Evolutionary conservation across 2,329 filamentous ascomycete species (phyloP), one percentile per base, ranked within the genome.

Genomic region (Botryotinia globosa): DNA sequence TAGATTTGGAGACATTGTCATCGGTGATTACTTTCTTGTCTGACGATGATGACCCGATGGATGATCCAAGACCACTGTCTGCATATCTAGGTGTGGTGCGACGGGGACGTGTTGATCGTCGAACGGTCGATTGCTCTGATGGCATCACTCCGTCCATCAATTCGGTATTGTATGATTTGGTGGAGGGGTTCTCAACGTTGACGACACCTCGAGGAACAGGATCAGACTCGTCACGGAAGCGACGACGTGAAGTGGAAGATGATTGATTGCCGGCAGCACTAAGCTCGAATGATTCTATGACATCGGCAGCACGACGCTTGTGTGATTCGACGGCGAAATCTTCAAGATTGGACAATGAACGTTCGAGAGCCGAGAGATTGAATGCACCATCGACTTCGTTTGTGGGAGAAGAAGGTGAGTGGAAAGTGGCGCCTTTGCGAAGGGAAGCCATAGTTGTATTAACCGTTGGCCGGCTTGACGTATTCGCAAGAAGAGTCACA

Each of bases 31-130:
- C 77, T 76, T 84, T 81, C 80, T 88, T 87, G 76, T 88, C 85
- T 72, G 83, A 84, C 72, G 83, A 82, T 48, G 84, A 86, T 65
- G 89, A 92, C 74, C 86, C 88, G 79, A 97, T 86, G 59, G 94
- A 97, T 61, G 93, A 92, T 69, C 94, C 94, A 75, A 98, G 85
- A 71, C 94, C 94, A 81, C 94, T 97, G 84, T 98, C 94, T 25
- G 93, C 96, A 79, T 90, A 88, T 80, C 90, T 87, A 61, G 85
- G 85, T 74, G 84, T 83, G 80, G 89, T 87, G 73, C 86, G 86
- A 68, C 87, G 87, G 75, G 87, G 85, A 73, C 86, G 88, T 75
- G 87, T 81, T 58, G 87, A 83, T 74, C 85, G 85, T 86, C 82
- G 81, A 85, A 85, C 74, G 80, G 79, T 75, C 85, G 76, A 70